Evolutionary conservation across 1,284 basidiomycete species (phyloP).

Genomic region (Hypsizygus ulmarius): DNA sequence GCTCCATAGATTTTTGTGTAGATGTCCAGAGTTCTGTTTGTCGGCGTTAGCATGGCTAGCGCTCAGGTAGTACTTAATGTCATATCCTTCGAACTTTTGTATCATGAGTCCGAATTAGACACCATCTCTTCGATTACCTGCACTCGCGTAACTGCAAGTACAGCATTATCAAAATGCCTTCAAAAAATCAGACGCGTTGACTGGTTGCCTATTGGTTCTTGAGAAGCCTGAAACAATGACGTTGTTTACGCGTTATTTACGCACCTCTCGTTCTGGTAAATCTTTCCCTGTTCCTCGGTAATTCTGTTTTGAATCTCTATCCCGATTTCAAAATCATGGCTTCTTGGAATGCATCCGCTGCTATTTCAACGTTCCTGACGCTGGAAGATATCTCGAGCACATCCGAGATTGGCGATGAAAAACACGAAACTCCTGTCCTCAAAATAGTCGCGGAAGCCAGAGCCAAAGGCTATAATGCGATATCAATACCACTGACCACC

Average conservation of each 20-base stretch:
- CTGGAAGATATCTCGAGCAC: slow-evolving; percentile 29
- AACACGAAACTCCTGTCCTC: slow-evolving; percentile 46
- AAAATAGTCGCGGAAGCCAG: slow-evolving; percentile 48
- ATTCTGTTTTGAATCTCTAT: not conserved
- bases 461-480: slow-evolving; percentile 57
- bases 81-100: too few relatives aligned
- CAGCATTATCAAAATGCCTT: too few relatives aligned
- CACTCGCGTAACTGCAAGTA: too few relatives aligned
- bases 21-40: too few relatives aligned
- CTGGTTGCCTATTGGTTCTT: too few relatives aligned
- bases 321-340: slow-evolving; percentile 21
- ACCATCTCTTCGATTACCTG: too few relatives aligned
- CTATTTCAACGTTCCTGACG: slow-evolving; percentile 34
- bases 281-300: not conserved
- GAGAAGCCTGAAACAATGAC: not conserved
- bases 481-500: slow-evolving; percentile 87
- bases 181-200: too few relatives aligned
- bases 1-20: too few relatives aligned
- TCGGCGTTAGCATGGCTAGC: too few relatives aligned
- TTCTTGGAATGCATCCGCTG: slow-evolving; percentile 34
- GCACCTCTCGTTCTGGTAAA: too few relatives aligned
- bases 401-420: slow-evolving; percentile 12
- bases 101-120: not conserved
- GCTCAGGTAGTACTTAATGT: too few relatives aligned
- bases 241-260: slow-evolving; percentile 26